Evolutionary conservation across 495 filamentous ascomycete species (phyloP), one percentile per base, ranked within the genome.

Genomic region (Lasiosphaeriaceae sp.): DNA sequence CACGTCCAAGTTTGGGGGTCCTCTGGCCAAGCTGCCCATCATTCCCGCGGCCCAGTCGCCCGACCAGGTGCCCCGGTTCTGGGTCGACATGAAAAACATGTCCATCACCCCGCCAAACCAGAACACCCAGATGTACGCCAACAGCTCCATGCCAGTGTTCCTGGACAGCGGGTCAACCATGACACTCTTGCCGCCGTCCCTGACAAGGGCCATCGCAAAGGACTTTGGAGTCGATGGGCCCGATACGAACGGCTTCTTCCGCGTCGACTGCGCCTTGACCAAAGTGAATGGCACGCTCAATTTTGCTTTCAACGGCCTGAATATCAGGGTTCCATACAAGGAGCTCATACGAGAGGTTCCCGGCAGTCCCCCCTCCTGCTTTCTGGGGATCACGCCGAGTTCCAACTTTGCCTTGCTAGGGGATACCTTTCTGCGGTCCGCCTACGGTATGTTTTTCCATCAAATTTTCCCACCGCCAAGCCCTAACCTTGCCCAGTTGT

Each of bases 401-500:
- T 80, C 80, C 6, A 67, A 77, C 17, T 83, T 82, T 49, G 71
- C 80, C 41, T 79, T 96, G 11, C 74, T 98, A 34, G 94, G 94
- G 7, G 94, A 98, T 69, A 97, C 94, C 0, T 96, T 97, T 77
- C 74, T 98, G 17, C 83, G 94, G 59, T 90, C 86, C 39, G 91
- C 91, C 2, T 98, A 97, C 64, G 88, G 76, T 79, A 56, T 50
- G 74, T 31, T 31, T 31, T 31, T 70, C 39, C 9, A 2, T 34
- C 9, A 19, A 47, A 2, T 37, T 11, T 16, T 47, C 8, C 11
- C 31, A 43, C 31, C 26, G 7, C 58, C 47, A 24, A 17, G 47
- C 23, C 14, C 14, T 6, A 8, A 14, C n/a, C 31, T 20, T 11
- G 5, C 16, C n/a, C 37, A 78, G 75, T 69, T 23, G 75, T 78